Evolutionary conservation across 768 basidiomycete genomes (phyloP).

Genomic region (Boletus sp.): DNA sequence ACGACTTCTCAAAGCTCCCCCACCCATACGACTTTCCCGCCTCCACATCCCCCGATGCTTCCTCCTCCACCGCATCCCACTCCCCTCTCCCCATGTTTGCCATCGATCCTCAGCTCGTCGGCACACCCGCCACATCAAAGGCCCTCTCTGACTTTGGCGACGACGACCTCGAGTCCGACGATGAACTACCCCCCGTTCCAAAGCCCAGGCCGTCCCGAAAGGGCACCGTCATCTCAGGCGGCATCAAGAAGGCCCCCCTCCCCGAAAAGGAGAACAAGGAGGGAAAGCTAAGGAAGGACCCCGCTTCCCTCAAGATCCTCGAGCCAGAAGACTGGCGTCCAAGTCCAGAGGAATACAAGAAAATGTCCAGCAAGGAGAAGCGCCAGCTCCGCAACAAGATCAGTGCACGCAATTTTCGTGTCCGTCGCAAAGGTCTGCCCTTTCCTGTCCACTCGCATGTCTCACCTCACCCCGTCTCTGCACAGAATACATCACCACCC

Average conservation of each 20-base stretch:
- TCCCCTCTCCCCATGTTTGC: slow-evolving; percentile 36
- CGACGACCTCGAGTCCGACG: slow-evolving; percentile 35
- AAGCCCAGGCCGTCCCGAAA: slow-evolving; percentile 53
- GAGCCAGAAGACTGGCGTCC: slow-evolving; percentile 78
- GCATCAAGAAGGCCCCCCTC: slow-evolving; percentile 58
- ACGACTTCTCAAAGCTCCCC: slow-evolving; percentile 35
- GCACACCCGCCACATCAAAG: slow-evolving; percentile 51
- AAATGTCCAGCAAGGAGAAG: slow-evolving; percentile 94
- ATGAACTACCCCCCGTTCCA: slow-evolving; percentile 27
- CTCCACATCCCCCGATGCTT: slow-evolving; percentile 23
- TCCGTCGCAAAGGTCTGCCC: slow-evolving; percentile 77
- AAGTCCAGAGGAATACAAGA: slow-evolving; percentile 89
- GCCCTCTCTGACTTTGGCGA: slow-evolving; percentile 42
- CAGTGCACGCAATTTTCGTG: slow-evolving; percentile 91
- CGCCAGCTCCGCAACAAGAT: slow-evolving; percentile 96
- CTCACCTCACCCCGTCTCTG: not conserved
- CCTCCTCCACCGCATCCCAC: slow-evolving; percentile 22
- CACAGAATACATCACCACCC: slow-evolving; percentile 88
- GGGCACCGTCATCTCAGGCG: slow-evolving; percentile 71
- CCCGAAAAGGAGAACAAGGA: slow-evolving; percentile 35
- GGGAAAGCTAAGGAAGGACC: slow-evolving; percentile 28
- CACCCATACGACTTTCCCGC: slow-evolving; percentile 25
- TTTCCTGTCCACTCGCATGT: not conserved
- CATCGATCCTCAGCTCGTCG: slow-evolving; percentile 79
- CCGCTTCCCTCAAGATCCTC: slow-evolving; percentile 16